Conservation (phyloP, 2,329 filamentous ascomycete species). For the Myrmaecium sp. region DNA sequence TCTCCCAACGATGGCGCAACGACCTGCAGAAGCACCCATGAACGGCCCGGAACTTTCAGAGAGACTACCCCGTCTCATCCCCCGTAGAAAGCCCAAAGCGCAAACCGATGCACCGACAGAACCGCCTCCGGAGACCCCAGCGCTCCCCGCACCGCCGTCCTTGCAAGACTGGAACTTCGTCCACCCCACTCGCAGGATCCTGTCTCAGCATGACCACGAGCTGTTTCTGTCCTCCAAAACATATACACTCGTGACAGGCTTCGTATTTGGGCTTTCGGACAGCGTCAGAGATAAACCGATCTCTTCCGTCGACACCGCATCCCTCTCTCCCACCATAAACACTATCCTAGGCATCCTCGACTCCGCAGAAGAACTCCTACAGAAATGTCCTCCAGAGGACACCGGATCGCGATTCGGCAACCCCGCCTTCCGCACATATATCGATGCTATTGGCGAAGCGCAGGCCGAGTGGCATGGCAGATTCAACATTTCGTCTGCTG, state of each 20-base stretch:
- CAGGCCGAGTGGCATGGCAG: slow-evolving; percentile 49
- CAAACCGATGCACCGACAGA: slow-evolving; percentile 8
- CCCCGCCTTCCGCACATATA: slow-evolving; percentile 68
- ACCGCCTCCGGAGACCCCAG: slow-evolving; percentile 60
- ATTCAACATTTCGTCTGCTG: slow-evolving; percentile 29
- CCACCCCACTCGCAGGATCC: slow-evolving; percentile 58
- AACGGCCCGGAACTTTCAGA: slow-evolving; percentile 10
- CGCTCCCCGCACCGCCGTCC: slow-evolving; percentile 51
- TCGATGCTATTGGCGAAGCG: slow-evolving; percentile 42
- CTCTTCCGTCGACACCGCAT: slow-evolving; percentile 37
- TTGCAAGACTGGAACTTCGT: slow-evolving; percentile 43
- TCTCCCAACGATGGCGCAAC: too few relatives aligned
- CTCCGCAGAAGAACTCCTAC: slow-evolving; percentile 48
- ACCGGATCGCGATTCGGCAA: slow-evolving; percentile 88
- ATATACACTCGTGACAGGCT: slow-evolving; percentile 60
- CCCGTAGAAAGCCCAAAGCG: slow-evolving; percentile 15
- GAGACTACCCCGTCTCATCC: slow-evolving; percentile 16
- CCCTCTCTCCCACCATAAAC: slow-evolving; percentile 42
- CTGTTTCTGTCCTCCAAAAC: slow-evolving; percentile 65
- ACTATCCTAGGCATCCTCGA: slow-evolving; percentile 55
- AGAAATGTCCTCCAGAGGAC: slow-evolving; percentile 61
- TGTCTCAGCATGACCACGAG: slow-evolving; percentile 65
- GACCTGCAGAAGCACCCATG: neutral
- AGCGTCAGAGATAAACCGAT: slow-evolving; percentile 55
- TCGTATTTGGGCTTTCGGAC: slow-evolving; percentile 75